Evolutionary conservation across 176 grass and related monocot genomes (phyloP).

Genomic region (Melocanna baccifera): DNA sequence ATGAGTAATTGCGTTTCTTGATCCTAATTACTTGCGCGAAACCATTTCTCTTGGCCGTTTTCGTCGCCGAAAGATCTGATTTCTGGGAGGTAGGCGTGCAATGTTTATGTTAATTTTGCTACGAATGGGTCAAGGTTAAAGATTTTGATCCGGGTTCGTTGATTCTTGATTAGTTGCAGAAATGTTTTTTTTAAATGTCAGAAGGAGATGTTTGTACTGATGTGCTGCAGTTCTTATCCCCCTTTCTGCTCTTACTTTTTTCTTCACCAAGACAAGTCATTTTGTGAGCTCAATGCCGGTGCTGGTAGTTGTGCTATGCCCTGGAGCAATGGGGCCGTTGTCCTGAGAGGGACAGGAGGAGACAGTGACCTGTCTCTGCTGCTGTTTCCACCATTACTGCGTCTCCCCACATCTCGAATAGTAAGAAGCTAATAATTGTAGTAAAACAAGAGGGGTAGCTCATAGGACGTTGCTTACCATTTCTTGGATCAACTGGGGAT

Average conservation of each 20-base stretch:
- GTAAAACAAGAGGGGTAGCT: neutral
- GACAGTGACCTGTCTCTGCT: constrained; percentile 34
- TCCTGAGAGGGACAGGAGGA: constrained; percentile 39
- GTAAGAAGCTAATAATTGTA: constrained; percentile 11
- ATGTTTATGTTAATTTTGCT: neutral
- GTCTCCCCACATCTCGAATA: constrained; percentile 24
- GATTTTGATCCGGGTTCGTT: constrained; percentile 4
- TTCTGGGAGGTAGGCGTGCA: neutral
- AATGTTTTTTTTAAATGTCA: neutral
- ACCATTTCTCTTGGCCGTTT: constrained; percentile 6
- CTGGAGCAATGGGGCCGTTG: constrained; percentile 17
- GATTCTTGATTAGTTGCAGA: neutral
- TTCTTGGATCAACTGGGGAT: constrained; percentile 13
- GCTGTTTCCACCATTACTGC: constrained; percentile 40
- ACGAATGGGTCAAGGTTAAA: neutral
- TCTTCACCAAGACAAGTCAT: constrained; percentile 21
- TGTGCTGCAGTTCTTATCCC: constrained; percentile 1
- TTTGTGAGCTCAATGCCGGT: constrained; percentile 40
- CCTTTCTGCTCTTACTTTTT: neutral
- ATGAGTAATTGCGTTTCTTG: neutral
- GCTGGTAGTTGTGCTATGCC: constrained; percentile 47
- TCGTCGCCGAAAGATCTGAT: constrained; percentile 30
- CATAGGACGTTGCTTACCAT: neutral
- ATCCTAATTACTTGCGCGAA: constrained; percentile 22
- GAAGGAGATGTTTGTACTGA: constrained; percentile 22